Evolutionary conservation across 2,329 filamentous ascomycete species (phyloP), one percentile per base, ranked within the genome.

Genomic region (Paramyrothecium roridum): DNA sequence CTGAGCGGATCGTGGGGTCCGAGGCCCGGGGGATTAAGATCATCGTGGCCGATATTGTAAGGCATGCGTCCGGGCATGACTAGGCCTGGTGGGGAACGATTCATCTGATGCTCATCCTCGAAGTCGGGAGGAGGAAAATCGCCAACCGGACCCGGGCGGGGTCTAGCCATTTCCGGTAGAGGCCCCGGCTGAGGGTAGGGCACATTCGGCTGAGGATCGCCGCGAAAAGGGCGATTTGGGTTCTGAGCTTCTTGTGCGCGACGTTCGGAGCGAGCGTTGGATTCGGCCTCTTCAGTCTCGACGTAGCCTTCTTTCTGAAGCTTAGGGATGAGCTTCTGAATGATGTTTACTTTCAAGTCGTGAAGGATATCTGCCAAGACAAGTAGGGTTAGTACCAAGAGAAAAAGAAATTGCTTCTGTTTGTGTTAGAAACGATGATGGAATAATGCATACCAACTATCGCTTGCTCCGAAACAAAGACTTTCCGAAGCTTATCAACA

Each of bases 51-150:
- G 51, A 96, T 89, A 59, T 84, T 85, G 56, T 84, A 81, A 0
- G 87, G 88, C 13, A 82, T 80, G 16, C 78, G 74, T 23, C 77
- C 80, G 8, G 75, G 75, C 33, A 67, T 54, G 13, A 46, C 67
- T 59, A 61, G 69, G 62, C 59, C 56, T 21, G 71, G 69, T 12
- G 67, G 65, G 46, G 86, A 89, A 1, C 86, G 80, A 58, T 90
- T 86, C 57, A 97, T 81, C 59, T 97, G 91, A 65, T 91, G 88
- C 66, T 97, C 92, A 68, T 99, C 93, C 61, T 98, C 95, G 61
- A 98, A 98, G 20, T 85, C 91, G 0, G 95, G 95, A 0, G 93
- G 93, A 1, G 88, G 85, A 61, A 96, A 92, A 61, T 93, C 90
- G 11, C 80, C 86, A 0, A 81, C 74, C 0, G 93, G 92, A 1